A percentile compares a stretch with the other conserved stretches of the same genome.
These are phyloP conservation scores for Colletotrichum sidae DNA, from an alignment of 2,329 filamentous ascomycete genomes.

Conservation along the genomic window DNA sequence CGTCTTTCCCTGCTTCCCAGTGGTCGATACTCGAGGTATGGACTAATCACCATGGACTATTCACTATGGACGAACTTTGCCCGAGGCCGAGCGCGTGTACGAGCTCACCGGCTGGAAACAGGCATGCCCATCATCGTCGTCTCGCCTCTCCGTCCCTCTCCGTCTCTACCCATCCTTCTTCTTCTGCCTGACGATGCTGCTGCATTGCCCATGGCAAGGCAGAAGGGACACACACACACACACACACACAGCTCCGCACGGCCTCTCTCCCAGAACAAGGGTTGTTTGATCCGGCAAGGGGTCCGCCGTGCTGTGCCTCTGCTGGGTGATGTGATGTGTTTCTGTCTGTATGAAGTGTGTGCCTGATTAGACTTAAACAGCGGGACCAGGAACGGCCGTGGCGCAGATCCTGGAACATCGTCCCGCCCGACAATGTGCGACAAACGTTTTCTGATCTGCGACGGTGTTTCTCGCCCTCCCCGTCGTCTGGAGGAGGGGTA, in stretches of 20 bases:
- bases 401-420: slow-evolving; percentile 34
- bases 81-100: slow-evolving; percentile 26
- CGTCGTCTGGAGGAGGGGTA: neutral
- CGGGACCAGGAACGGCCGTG: slow-evolving; percentile 15
- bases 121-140: neutral
- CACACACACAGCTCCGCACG: slow-evolving; percentile 6
- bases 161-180: too few relatives aligned
- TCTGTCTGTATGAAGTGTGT: neutral
- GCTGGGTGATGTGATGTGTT: too few relatives aligned
- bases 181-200: too few relatives aligned
- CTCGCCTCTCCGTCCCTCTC: slow-evolving; percentile 3
- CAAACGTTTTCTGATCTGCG: slow-evolving; percentile 35
- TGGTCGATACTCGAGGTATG: neutral
- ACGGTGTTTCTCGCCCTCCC: slow-evolving; percentile 25
- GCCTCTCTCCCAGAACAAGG: neutral
- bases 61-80: slow-evolving; percentile 23
- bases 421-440: slow-evolving; percentile 25
- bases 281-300: slow-evolving; percentile 21
- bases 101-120: slow-evolving; percentile 1
- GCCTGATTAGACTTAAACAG: neutral
- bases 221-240: neutral
- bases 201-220: too few relatives aligned
- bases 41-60: slow-evolving; percentile 8
- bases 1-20: neutral
- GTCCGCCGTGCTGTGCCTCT: neutral